Base-by-base conservation (phyloP, 1,139 yeast species). In the Saccharomyces hybrid region DNA sequence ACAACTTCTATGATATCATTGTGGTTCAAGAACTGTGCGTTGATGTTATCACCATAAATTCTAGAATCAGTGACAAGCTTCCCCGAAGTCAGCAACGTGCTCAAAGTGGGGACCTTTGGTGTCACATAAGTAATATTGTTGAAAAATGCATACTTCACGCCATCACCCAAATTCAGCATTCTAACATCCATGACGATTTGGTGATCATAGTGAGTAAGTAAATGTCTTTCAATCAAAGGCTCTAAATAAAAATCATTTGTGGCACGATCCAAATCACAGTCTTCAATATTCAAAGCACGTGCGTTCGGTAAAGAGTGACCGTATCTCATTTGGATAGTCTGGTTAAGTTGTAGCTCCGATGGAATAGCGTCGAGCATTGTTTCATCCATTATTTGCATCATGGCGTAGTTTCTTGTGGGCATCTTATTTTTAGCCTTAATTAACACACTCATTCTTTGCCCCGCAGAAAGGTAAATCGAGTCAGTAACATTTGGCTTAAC, bases 81-180 rank as follows among this genome's bases (percentile, higher is more conserved):
- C 3, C 79, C 78, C 6, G 78, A 68, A 41, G 84, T 75, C 56
- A 85, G 67, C 2, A 76, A 87, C 16, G 87, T 75, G 51, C 81
- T 72, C 57, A 86, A 73, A 3, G 88, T 78, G 51, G 93, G 93
- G 31, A 84, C 83, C 61, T 78, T 81, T 50, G 91, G 90, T 14
- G 77, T 72, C 50, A 78, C 78, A 60, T 78, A 84, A 1, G 89
- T 79, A 59, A 82, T 68, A 63, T 83, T 80, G 68, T 86, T 84
- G 78, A 86, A 86, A 69, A 85, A 83, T 7, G 93, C 91, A 68
- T 86, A 86, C 63, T 82, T 83, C 47, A 84, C 75, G 63, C 93
- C 93, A 64, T 86, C 82, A 34, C 83, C 87, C 57, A 86, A 75
- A 62, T 82, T 84, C 28, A 80, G 79, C 91, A 86, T 85, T 54